Percentiles rank a stretch among this genome's conserved stretches.
These are phyloP conservation scores for Grammothele lineata DNA, from an alignment of 768 basidiomycete species.

Conservation along the genomic window DNA sequence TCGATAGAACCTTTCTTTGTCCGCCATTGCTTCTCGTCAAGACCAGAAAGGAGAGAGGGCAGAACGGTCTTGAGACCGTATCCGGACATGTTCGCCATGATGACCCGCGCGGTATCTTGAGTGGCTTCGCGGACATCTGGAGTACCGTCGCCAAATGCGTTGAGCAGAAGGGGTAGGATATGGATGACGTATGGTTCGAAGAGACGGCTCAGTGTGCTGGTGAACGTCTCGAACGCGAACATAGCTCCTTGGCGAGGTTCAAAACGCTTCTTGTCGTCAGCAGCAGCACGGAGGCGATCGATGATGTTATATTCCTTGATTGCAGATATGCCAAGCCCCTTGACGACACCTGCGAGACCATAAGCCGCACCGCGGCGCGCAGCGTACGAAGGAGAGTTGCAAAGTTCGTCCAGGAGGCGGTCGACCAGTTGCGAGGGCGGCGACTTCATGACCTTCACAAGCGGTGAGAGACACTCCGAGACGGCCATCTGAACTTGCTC, in stretches of 20 bases:
- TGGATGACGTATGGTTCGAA: constrained; percentile 93
- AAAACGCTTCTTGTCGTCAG: constrained; percentile 86
- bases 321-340: constrained; percentile 81
- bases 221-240: constrained; percentile 92
- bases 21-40: constrained; percentile 98
- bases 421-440: constrained; percentile 66
- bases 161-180: constrained; percentile 77
- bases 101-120: constrained; percentile 84
- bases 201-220: constrained; percentile 76
- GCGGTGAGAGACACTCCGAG: constrained; percentile 88
- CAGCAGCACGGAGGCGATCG: constrained; percentile 61
- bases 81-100: constrained; percentile 93
- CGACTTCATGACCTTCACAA: constrained; percentile 67
- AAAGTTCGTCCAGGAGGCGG: constrained; percentile 69
- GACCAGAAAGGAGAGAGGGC: constrained; percentile 80
- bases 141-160: constrained; percentile 81
- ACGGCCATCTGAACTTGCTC: constrained; percentile 97
- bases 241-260: constrained; percentile 90
- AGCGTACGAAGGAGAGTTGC: constrained; percentile 82
- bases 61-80: constrained; percentile 96
- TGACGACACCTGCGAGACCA: constrained; percentile 88
- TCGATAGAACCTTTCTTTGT: constrained; percentile 98
- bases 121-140: constrained; percentile 91
- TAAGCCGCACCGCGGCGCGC: constrained; percentile 96
- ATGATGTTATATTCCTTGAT: constrained; percentile 86